Conservation (phyloP, 805 yeast genomes). For the Kluyveromyces siamensis region DNA sequence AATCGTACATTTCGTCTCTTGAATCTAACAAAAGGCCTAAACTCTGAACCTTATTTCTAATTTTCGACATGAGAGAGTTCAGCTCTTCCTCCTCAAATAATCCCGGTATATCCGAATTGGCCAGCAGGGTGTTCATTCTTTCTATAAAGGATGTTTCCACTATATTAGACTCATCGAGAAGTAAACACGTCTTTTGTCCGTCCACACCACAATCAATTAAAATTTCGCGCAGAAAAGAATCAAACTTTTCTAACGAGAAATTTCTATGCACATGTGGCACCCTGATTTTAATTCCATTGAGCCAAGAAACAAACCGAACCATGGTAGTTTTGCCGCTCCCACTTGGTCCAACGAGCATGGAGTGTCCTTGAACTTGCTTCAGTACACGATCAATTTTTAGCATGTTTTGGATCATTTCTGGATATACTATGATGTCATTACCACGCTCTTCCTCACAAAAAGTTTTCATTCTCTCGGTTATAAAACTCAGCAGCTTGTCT, state of each 20-base stretch:
- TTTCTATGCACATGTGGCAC: conserved; percentile 49
- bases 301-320: conserved; percentile 82
- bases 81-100: conserved; percentile 71
- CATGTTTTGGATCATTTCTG: conserved; percentile 64
- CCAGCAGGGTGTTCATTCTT: conserved; percentile 85
- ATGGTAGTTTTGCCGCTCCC: conserved; percentile 76
- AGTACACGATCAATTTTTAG: conserved; percentile 75
- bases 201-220: conserved; percentile 41
- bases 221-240: conserved; percentile 46
- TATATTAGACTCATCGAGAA: conserved; percentile 75
- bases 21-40: conserved; percentile 59
- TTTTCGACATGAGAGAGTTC: conserved; percentile 39
- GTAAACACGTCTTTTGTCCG: conserved; percentile 58
- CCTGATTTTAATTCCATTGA: conserved; percentile 59
- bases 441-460: conserved; percentile 76
- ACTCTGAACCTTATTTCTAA: conserved; percentile 47
- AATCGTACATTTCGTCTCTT: conserved; percentile 57
- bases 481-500: conserved; percentile 41
- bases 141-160: conserved; percentile 74
- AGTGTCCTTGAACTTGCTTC: conserved; percentile 81
- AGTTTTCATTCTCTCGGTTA: conserved; percentile 52
- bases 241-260: conserved; percentile 59
- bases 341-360: conserved; percentile 75
- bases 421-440: conserved; percentile 50
- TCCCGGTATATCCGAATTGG: conserved; percentile 90